Evolutionary conservation across 345 rosid species (phyloP).

Genomic region (Barbarea vulgaris): DNA sequence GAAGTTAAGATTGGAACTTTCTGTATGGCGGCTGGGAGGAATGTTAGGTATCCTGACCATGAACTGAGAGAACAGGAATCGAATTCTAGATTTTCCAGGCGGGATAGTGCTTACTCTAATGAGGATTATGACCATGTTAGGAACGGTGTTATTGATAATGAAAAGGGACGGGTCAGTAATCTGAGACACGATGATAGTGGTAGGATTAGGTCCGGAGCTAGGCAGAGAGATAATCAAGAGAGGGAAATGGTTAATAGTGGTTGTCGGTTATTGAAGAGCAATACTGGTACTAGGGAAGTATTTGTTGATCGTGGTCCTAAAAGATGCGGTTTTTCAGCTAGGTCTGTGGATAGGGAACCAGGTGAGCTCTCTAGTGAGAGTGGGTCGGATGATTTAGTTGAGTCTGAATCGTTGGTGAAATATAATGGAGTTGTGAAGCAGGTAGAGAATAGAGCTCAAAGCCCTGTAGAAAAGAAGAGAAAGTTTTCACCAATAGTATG

Average conservation of each 20-base stretch:
- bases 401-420: slow-evolving; percentile 52
- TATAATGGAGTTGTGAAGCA: slow-evolving; percentile 45
- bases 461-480: slow-evolving; percentile 69
- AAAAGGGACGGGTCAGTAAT: slow-evolving; percentile 43
- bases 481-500: slow-evolving; percentile 98
- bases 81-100: slow-evolving; percentile 52
- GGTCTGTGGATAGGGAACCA: slow-evolving; percentile 80
- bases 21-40: slow-evolving; percentile 86
- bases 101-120: slow-evolving; percentile 49
- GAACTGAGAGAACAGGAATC: slow-evolving; percentile 68
- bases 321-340: slow-evolving; percentile 45
- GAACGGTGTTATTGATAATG: slow-evolving; percentile 48
- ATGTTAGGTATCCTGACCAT: slow-evolving; percentile 65
- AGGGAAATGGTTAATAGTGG: slow-evolving; percentile 63
- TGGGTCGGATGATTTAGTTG: slow-evolving; percentile 79
- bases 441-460: slow-evolving; percentile 53
- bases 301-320: slow-evolving; percentile 47
- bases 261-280: slow-evolving; percentile 54
- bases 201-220: slow-evolving; percentile 58
- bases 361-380: slow-evolving; percentile 99
- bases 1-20: slow-evolving; percentile 11
- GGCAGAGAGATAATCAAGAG: slow-evolving; percentile 51
- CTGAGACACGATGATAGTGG: slow-evolving; percentile 45
- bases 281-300: slow-evolving; percentile 59
- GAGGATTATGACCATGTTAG: slow-evolving; percentile 50